A percentile compares a stretch with the other conserved stretches of the same genome.
phyloP scores from a whole-genome alignment of 1,284 basidiomycete species.

The Caloboletus firmus region DNA sequence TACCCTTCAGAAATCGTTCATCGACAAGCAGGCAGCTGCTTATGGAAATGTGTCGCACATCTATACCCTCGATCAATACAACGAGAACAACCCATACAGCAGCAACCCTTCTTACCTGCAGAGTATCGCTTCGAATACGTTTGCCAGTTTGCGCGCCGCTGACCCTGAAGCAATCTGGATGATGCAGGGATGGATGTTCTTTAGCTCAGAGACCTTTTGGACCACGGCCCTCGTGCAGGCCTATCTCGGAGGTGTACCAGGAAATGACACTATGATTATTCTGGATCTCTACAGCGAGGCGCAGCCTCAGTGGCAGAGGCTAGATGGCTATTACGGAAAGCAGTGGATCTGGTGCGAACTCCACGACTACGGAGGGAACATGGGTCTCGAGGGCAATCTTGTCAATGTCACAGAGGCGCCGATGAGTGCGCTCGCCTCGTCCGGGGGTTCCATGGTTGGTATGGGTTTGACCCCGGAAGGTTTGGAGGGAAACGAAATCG shows the following conservation, averaged over 20 bases:
- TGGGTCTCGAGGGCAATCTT: constrained; percentile 45
- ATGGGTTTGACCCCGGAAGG: constrained; percentile 46
- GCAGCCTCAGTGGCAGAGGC: constrained; percentile 44
- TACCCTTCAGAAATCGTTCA: constrained; percentile 42
- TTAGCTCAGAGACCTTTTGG: constrained; percentile 39
- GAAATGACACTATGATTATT: constrained; percentile 41
- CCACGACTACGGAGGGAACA: constrained; percentile 45
- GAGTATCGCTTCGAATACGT: constrained; percentile 37
- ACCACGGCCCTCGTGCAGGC: constrained; percentile 41
- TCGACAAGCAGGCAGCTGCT: constrained; percentile 40
- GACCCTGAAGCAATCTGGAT: constrained; percentile 45
- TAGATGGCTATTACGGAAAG: constrained; percentile 42
- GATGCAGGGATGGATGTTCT: constrained; percentile 50
- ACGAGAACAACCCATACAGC: constrained; percentile 43
- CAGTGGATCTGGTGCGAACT: constrained; percentile 49
- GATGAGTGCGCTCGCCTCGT: constrained; percentile 32
- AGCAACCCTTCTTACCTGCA: constrained; percentile 39
- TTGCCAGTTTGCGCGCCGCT: constrained; percentile 39
- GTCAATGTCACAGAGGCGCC: constrained; percentile 37
- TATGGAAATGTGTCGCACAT: constrained; percentile 44
- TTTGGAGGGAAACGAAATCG: constrained; percentile 46
- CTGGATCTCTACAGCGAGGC: constrained; percentile 46
- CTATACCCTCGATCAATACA: constrained; percentile 49
- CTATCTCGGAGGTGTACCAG: constrained; percentile 41
- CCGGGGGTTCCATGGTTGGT: constrained; percentile 40